Percentiles rank a stretch among this genome's conserved stretches.
Conservation (phyloP, 2,329 filamentous ascomycete species). For the Apiospora kogelbergensis region DNA sequence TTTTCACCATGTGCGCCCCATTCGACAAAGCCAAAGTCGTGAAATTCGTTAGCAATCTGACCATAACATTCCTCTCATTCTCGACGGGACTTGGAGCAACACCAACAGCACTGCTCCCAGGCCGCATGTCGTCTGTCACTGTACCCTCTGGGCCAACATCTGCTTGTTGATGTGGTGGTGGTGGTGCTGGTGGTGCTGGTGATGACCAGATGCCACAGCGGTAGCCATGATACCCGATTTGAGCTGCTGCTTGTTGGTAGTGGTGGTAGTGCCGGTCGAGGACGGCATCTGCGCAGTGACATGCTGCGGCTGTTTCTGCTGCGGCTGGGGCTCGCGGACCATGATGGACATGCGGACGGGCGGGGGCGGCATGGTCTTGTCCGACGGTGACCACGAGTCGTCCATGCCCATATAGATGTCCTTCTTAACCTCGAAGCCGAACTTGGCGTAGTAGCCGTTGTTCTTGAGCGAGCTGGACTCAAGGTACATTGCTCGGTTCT, state of each 20-base stretch:
- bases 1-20: background rate
- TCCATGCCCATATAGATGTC: slow-evolving; percentile 57
- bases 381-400: background rate
- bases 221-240: background rate
- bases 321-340: slow-evolving; percentile 66
- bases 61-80: background rate
- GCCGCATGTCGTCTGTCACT: background rate
- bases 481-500: slow-evolving; percentile 70
- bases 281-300: background rate
- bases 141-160: background rate
- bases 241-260: slow-evolving; percentile 23
- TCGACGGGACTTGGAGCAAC: background rate
- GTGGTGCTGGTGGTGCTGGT: background rate
- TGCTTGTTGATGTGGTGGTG: slow-evolving; percentile 2
- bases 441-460: slow-evolving; percentile 69
- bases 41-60: background rate
- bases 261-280: background rate
- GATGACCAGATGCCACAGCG: background rate
- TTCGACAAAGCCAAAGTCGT: background rate
- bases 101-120: too few species aligned
- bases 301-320: background rate
- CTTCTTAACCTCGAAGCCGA: slow-evolving; percentile 68
- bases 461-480: slow-evolving; percentile 73
- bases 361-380: slow-evolving; percentile 27
- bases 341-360: slow-evolving; percentile 75